These are phyloP conservation scores for Lactifluus rugatus DNA, from an alignment of 768 basidiomycete species.

Conservation along the genomic window DNA sequence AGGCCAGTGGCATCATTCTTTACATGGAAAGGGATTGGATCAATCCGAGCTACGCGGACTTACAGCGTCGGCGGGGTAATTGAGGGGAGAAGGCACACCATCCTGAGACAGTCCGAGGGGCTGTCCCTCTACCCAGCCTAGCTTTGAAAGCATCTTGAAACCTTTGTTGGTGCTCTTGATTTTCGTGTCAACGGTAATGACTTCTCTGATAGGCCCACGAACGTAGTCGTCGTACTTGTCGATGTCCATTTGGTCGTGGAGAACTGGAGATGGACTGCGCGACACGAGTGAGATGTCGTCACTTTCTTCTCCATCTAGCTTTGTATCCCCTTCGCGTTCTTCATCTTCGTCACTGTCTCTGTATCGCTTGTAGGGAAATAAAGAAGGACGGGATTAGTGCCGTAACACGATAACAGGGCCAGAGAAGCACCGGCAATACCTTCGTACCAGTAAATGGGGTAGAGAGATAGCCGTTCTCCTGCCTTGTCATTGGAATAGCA, in stretches of 20 bases:
- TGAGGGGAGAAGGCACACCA: slow-evolving; percentile 35
- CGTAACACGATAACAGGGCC: slow-evolving; percentile 25
- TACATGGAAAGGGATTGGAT: slow-evolving; percentile 74
- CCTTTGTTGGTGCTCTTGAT: slow-evolving; percentile 74
- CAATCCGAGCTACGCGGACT: slow-evolving; percentile 52
- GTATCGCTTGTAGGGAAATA: slow-evolving; percentile 51
- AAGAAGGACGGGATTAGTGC: slow-evolving; percentile 29
- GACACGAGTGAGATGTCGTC: slow-evolving; percentile 68
- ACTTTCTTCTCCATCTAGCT: slow-evolving; percentile 35
- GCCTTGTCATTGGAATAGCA: slow-evolving; percentile 44
- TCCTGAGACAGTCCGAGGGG: slow-evolving; percentile 68
- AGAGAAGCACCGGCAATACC: slow-evolving; percentile 39
- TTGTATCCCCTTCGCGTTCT: background rate
- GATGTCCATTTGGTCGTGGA: slow-evolving; percentile 40
- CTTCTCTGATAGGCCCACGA: slow-evolving; percentile 42
- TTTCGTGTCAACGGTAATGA: slow-evolving; percentile 73
- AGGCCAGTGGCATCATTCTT: slow-evolving; percentile 73
- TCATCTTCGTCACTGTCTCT: slow-evolving; percentile 30
- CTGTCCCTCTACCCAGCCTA: slow-evolving; percentile 77
- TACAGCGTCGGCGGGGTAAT: background rate
- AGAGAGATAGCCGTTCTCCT: slow-evolving; percentile 19
- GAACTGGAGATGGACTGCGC: slow-evolving; percentile 61
- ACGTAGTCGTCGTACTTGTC: slow-evolving; percentile 62
- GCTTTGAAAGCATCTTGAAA: slow-evolving; percentile 67
- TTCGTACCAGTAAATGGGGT: slow-evolving; percentile 4